Conservation (phyloP, 2,329 filamentous ascomycete genomes). For the Botrytis deweyae region DNA sequence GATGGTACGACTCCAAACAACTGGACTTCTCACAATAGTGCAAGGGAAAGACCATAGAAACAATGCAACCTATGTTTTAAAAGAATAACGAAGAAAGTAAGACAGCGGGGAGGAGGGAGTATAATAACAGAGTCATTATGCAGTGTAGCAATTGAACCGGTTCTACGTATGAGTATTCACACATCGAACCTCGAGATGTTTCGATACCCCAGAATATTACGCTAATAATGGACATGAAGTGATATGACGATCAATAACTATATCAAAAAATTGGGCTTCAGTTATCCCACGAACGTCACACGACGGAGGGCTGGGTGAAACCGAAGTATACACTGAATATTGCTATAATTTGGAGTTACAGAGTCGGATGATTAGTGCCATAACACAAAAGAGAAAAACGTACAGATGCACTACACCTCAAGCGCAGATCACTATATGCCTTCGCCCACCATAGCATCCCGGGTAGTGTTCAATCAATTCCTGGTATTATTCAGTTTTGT, state of each 20-base stretch:
- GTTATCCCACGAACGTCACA: neutral
- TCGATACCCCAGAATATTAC: neutral
- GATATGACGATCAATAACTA: neutral
- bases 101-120: neutral
- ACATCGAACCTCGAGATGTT: neutral
- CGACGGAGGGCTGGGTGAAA: neutral
- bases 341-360: neutral
- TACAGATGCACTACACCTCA: neutral
- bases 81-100: neutral
- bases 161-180: neutral
- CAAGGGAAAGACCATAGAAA: neutral
- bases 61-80: neutral
- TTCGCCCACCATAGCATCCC: neutral
- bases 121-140: slow-evolving; percentile 2
- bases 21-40: neutral
- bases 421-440: neutral
- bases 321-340: neutral
- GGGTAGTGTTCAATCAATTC: neutral
- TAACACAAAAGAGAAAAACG: neutral
- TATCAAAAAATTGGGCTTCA: neutral
- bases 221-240: neutral
- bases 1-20: neutral
- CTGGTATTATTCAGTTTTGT: neutral
- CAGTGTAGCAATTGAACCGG: neutral
- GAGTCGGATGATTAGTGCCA: neutral